phyloP scores from a whole-genome alignment of 2,329 filamentous ascomycete genomes.

The Fusarium cicatricum region DNA sequence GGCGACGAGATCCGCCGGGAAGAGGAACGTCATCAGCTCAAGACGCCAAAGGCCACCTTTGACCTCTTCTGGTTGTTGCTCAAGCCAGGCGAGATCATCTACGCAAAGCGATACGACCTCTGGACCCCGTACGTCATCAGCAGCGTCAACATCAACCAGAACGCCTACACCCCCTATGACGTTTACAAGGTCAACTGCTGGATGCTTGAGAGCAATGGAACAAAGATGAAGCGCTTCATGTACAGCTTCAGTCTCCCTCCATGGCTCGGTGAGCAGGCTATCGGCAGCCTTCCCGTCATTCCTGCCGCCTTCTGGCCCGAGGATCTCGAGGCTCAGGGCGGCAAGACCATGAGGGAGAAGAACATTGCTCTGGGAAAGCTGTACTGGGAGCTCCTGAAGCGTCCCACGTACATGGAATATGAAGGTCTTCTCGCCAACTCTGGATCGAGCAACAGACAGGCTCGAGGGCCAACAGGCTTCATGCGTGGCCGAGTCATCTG shows the following conservation, averaged over 20 bases:
- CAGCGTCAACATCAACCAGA: slow-evolving; percentile 36
- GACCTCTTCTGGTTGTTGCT: slow-evolving; percentile 57
- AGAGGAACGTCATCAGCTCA: slow-evolving; percentile 49
- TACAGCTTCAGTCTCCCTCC: slow-evolving; percentile 46
- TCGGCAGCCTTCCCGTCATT: slow-evolving; percentile 52
- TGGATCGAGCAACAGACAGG: slow-evolving; percentile 34
- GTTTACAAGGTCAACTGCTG: slow-evolving; percentile 50
- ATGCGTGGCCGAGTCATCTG: slow-evolving; percentile 54
- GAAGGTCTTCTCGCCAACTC: slow-evolving; percentile 51
- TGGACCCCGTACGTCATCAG: slow-evolving; percentile 55
- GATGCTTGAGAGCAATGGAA: slow-evolving; percentile 50
- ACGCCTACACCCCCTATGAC: slow-evolving; percentile 14
- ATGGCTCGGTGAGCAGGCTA: slow-evolving; percentile 56
- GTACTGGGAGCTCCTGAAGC: slow-evolving; percentile 58
- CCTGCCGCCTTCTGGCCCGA: slow-evolving; percentile 55
- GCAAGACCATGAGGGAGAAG: slow-evolving; percentile 47
- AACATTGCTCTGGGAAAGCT: slow-evolving; percentile 52
- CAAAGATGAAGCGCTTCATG: slow-evolving; percentile 50
- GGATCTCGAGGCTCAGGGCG: slow-evolving; percentile 43
- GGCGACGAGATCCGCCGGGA: slow-evolving; percentile 52
- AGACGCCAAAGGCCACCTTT: slow-evolving; percentile 53
- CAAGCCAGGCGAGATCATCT: slow-evolving; percentile 56
- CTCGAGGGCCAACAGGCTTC: slow-evolving; percentile 46
- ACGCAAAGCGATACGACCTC: slow-evolving; percentile 49
- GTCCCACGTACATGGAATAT: slow-evolving; percentile 57